Evolutionary conservation across 805 yeast genomes (phyloP), one percentile per base, ranked within the genome.

Genomic region (Starmerella floricola): DNA sequence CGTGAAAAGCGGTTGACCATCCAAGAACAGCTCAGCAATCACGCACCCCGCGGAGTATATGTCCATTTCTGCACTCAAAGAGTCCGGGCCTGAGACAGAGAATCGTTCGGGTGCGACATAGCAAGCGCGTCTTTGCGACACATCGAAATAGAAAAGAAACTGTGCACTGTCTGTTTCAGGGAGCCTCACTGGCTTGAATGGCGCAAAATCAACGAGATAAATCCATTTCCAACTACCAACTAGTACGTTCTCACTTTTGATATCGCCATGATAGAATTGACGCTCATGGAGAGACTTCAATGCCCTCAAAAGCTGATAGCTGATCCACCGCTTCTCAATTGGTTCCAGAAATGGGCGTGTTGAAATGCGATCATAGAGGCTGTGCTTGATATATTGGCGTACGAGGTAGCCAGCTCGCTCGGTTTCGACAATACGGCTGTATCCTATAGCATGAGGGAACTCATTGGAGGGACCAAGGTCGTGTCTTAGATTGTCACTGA

Each of bases 101-200:
- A 91, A 88, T 50, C 98, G 65, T 58, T 91, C 98, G 0, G 98
- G 98, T 0, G 98, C 97, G 33, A 91, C 60, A 59, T 88, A 88
- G 60, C 98, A 91, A 2, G 76, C 72, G 53, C 95, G 69, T 49
- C 96, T 68, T 56, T 76, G 83, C 2, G 94, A 81, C 2, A 88
- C 83, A 62, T 91, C 97, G 57, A 87, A 91, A 60, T 79, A 91
- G 56, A 88, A 91, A 1, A 91, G 76, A 54, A 82, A 91, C 48
- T 81, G 88, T 11, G 87, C 81, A 0, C 97, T 96, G 55, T 91
- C 88, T 51, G 86, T 91, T 49, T 83, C 95, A 0, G 97, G 96
- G 26, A 91, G 62, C 52, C 70, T 76, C 0, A 75, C 75, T 0
- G 98, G 98, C 60, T 91, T 91, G 56, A 79, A 74, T 1, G 75